Evolutionary conservation across 345 rosid species (phyloP).

Genomic region (Boechera divaricarpa): DNA sequence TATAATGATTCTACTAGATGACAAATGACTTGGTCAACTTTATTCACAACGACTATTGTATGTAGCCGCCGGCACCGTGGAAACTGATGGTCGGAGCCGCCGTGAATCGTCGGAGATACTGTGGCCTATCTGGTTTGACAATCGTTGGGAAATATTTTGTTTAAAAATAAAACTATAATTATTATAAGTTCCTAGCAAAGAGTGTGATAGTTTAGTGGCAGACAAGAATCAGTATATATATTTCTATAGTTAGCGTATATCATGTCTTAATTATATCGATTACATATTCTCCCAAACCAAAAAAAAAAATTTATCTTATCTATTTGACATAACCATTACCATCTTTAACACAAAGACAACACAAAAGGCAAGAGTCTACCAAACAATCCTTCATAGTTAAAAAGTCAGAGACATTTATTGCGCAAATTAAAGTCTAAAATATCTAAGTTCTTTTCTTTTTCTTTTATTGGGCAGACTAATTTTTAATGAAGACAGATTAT

Average conservation of each 20-base stretch:
- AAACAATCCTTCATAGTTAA: not conserved
- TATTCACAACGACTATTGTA: not conserved
- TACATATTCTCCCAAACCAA: not conserved
- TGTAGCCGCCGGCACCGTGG: constrained; percentile 13
- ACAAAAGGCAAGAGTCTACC: not conserved
- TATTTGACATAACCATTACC: not conserved
- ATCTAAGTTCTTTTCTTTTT: not conserved
- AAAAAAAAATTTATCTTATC: not conserved
- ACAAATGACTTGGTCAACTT: constrained; percentile 24
- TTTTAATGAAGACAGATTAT: not conserved
- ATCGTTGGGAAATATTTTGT: not conserved
- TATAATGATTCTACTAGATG: constrained; percentile 22
- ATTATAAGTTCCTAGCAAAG: not conserved
- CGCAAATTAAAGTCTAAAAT: not conserved
- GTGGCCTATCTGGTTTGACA: not conserved
- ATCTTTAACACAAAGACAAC: not conserved
- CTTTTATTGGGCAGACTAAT: not conserved
- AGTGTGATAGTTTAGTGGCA: constrained; percentile 32
- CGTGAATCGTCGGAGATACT: not conserved
- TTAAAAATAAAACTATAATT: not conserved
- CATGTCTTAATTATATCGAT: constrained; percentile 25
- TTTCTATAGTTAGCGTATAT: constrained; percentile 5
- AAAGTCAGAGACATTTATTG: not conserved
- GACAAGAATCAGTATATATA: constrained; percentile 31
- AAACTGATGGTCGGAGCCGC: constrained; percentile 19